Evolutionary conservation across 139 green algal species (phyloP).

Genomic region (Coelastrella sp.): DNA sequence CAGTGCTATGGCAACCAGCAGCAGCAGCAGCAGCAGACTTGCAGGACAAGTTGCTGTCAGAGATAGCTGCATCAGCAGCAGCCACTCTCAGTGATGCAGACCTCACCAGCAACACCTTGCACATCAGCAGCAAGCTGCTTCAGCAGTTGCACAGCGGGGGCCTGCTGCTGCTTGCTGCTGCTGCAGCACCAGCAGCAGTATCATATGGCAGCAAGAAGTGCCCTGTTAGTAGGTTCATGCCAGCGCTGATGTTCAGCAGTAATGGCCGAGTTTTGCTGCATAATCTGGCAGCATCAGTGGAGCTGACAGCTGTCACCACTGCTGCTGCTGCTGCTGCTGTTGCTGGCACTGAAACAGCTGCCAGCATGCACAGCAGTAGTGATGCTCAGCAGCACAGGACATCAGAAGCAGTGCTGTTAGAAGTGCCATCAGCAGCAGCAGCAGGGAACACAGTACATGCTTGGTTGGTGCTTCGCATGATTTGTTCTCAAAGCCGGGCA

Average conservation of each 20-base stretch:
- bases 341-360: neutral
- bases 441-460: no score
- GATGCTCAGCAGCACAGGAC: neutral
- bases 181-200: neutral
- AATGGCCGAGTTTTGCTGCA: neutral
- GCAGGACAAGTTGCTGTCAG: neutral
- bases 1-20: neutral
- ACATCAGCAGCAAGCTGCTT: neutral
- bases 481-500: no score
- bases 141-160: neutral
- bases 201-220: neutral
- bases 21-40: neutral
- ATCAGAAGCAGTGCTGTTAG: neutral
- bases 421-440: neutral
- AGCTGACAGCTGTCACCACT: neutral
- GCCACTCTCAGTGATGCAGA: neutral
- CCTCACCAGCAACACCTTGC: neutral
- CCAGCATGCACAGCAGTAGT: neutral
- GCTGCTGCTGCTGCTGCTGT: neutral
- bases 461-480: no score
- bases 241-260: neutral
- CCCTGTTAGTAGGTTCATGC: neutral
- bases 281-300: neutral
- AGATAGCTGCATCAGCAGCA: neutral
- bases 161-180: slow-evolving; percentile 11